phyloP scores from a whole-genome alignment of 257 asterid genomes.

The Thymus mandschuricus region DNA sequence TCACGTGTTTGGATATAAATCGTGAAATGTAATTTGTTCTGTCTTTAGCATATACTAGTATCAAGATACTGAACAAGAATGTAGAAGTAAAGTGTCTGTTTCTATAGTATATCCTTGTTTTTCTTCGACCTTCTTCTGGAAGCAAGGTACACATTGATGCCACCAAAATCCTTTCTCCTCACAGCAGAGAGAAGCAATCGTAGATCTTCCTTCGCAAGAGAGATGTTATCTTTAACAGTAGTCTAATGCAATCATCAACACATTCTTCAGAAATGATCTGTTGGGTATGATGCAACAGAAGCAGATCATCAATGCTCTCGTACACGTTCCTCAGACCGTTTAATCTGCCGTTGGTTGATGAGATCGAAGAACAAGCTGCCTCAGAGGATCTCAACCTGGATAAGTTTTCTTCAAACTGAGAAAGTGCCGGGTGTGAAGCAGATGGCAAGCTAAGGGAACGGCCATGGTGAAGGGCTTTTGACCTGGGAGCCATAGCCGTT shows the following conservation, averaged over 20 bases:
- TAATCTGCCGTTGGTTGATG: conserved; percentile 28
- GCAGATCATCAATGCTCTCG: conserved; percentile 6
- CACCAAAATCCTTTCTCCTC: conserved; percentile 28
- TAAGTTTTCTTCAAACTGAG: conserved; percentile 38
- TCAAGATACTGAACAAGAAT: too few species aligned
- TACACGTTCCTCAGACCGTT: conserved; percentile 31
- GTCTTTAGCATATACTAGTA: too few species aligned
- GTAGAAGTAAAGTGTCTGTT: too few species aligned
- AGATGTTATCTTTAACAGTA: conserved; percentile 35
- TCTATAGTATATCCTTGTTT: too few species aligned
- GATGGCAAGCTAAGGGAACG: conserved; percentile 55
- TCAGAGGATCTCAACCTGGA: conserved; percentile 33
- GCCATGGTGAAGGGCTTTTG: conserved; percentile 41
- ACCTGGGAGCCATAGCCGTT: conserved; percentile 51
- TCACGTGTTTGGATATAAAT: too few species aligned
- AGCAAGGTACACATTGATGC: conserved; percentile 13
- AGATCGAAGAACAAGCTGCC: conserved; percentile 17
- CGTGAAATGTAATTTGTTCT: too few species aligned
- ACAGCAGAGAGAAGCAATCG: conserved; percentile 35
- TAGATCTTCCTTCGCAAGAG: conserved; percentile 24
- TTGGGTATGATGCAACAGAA: too few species aligned
- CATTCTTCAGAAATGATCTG: not conserved
- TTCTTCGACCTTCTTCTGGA: not conserved
- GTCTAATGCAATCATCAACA: conserved; percentile 33
- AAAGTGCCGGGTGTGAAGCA: conserved; percentile 16